phyloP scores from a whole-genome alignment of 2,329 filamentous ascomycete species.

The Fusarium bactridioides region DNA sequence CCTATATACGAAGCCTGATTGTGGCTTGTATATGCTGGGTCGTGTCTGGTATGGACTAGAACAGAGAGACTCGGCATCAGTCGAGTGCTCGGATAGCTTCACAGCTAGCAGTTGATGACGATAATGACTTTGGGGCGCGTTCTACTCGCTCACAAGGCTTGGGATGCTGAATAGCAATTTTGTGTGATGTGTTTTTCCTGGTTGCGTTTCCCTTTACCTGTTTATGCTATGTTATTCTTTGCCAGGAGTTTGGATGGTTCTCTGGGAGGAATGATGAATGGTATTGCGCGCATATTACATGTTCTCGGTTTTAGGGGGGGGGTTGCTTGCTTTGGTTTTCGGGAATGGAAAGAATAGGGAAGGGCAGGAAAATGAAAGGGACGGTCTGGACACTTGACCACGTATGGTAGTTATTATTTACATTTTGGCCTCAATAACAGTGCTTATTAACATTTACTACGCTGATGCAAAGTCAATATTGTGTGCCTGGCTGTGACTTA shows the following conservation, averaged over 20 bases:
- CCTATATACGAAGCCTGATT: conserved; percentile 9
- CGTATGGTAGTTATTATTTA: conserved; percentile 28
- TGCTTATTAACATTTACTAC: neutral
- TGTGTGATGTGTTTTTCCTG: conserved; percentile 21
- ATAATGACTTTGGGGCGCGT: conserved; percentile 42
- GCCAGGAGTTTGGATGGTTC: conserved; percentile 43
- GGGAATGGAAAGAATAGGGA: neutral
- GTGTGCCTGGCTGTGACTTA: neutral
- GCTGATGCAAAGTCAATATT: neutral
- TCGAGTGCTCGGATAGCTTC: conserved; percentile 39
- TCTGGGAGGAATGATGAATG: conserved; percentile 18
- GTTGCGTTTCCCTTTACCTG: conserved; percentile 17
- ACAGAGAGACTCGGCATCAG: conserved; percentile 26
- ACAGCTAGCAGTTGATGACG: conserved; percentile 43
- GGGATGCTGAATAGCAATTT: conserved; percentile 35
- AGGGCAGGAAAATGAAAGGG: conserved; percentile 10
- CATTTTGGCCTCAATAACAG: conserved; percentile 15
- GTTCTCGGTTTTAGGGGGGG: conserved; percentile 5
- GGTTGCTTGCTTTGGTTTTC: conserved; percentile 8
- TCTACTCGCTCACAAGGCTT: conserved; percentile 34
- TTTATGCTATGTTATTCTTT: conserved; percentile 34
- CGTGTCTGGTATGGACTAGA: conserved; percentile 37
- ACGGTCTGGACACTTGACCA: conserved; percentile 20
- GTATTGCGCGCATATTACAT: conserved; percentile 18
- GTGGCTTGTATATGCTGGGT: conserved; percentile 22